Conservation (phyloP, 306 rosid genomes). For the Styphnolobium japonicum region DNA sequence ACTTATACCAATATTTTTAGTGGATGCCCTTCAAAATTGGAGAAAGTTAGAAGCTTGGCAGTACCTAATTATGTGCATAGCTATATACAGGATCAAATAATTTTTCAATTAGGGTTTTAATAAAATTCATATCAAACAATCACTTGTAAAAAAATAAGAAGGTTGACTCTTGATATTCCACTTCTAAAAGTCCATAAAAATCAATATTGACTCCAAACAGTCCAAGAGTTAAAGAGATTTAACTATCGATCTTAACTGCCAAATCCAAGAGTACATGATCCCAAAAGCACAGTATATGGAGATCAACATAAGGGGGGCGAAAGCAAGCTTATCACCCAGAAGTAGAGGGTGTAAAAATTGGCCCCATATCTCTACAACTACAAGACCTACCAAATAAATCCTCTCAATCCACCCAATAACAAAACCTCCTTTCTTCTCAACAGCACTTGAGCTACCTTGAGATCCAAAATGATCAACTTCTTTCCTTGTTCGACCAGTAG, state of each 20-base stretch:
- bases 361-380: slow-evolving; percentile 74
- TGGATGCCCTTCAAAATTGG: too few relatives aligned
- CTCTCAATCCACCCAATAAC: slow-evolving; percentile 48
- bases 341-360: slow-evolving; percentile 76
- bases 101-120: too few relatives aligned
- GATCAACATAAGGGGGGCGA: slow-evolving; percentile 73
- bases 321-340: slow-evolving; percentile 69
- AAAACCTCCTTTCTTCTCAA: slow-evolving; percentile 34
- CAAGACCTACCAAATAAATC: slow-evolving; percentile 62
- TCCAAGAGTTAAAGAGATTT: slow-evolving; percentile 24
- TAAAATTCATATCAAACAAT: neutral
- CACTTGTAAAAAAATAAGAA: neutral
- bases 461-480: slow-evolving; percentile 17
- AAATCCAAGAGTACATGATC: slow-evolving; percentile 77
- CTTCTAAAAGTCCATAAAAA: neutral
- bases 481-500: slow-evolving; percentile 18
- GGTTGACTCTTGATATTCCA: neutral
- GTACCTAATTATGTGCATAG: too few relatives aligned
- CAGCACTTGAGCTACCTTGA: slow-evolving; percentile 4
- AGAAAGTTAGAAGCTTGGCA: neutral
- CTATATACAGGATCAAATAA: neutral
- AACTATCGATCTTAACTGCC: slow-evolving; percentile 69
- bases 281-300: slow-evolving; percentile 76
- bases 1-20: too few relatives aligned
- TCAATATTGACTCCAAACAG: neutral